phyloP scores from a whole-genome alignment of 2,329 filamentous ascomycete genomes.

The Fusarium cicatricum region DNA sequence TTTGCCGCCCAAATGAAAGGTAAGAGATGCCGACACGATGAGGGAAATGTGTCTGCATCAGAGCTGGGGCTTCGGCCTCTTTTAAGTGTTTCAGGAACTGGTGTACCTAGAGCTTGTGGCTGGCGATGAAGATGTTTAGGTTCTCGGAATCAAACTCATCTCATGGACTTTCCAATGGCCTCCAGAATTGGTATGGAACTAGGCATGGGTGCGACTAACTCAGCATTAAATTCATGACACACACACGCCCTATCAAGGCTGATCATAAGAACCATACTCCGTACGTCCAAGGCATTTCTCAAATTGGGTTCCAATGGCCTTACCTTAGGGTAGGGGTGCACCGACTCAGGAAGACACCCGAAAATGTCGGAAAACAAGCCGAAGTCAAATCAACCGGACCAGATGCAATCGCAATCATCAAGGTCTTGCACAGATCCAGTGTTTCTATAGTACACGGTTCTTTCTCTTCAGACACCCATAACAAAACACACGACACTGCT shows the following conservation, averaged over 20 bases:
- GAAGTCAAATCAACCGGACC: background rate
- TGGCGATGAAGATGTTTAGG: too few relatives aligned
- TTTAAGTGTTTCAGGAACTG: background rate
- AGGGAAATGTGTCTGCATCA: background rate
- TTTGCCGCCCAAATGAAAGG: conserved; percentile 19
- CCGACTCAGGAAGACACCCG: background rate
- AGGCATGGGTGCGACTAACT: too few relatives aligned
- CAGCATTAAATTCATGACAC: too few relatives aligned
- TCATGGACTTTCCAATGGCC: too few relatives aligned
- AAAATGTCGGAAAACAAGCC: background rate
- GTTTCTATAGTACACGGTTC: conserved; percentile 22
- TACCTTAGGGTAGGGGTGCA: conserved; percentile 2
- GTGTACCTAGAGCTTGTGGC: too few relatives aligned
- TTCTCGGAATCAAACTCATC: too few relatives aligned
- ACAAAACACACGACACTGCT: background rate
- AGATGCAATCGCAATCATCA: conserved; percentile 3
- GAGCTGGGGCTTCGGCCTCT: background rate
- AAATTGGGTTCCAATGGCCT: background rate
- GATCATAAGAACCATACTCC: too few relatives aligned
- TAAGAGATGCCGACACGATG: conserved; percentile 11
- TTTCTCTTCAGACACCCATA: background rate
- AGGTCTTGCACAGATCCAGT: conserved; percentile 3
- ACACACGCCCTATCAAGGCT: too few relatives aligned
- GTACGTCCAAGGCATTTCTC: too few relatives aligned
- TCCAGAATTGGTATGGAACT: too few relatives aligned